Evolutionary conservation across 129 eudicot species (phyloP).

Genomic region (Artemisia argyi): DNA sequence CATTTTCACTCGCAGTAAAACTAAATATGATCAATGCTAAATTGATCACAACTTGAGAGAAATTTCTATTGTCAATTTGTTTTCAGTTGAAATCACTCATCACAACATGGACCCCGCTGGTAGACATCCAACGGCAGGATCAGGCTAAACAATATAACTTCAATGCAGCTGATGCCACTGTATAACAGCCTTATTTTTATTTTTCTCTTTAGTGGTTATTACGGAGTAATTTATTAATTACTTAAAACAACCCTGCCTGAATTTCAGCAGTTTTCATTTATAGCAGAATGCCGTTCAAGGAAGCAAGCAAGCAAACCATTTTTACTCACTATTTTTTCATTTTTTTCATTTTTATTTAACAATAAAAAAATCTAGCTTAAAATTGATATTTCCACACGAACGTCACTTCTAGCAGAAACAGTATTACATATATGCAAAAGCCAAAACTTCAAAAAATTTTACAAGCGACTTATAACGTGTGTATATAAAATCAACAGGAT

Average conservation of each 20-base stretch:
- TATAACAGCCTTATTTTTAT: conserved; percentile 13
- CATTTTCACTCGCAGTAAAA: too few species aligned
- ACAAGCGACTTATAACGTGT: too few species aligned
- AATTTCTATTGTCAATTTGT: too few species aligned
- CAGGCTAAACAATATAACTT: conserved; percentile 16
- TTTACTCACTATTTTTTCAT: neutral
- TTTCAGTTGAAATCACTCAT: neutral
- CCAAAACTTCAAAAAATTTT: neutral
- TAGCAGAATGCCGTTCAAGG: conserved; percentile 58
- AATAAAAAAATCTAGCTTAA: neutral
- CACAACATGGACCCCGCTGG: conserved; percentile 7
- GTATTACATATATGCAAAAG: neutral
- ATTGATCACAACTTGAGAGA: too few species aligned
- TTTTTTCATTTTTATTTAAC: neutral
- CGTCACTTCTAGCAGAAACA: neutral
- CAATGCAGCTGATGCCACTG: conserved; percentile 18
- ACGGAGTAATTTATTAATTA: conserved; percentile 27
- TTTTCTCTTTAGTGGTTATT: conserved; percentile 23
- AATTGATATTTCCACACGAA: conserved; percentile 4
- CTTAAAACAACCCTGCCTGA: conserved; percentile 39
- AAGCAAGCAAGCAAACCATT: conserved; percentile 14
- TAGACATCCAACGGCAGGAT: conserved; percentile 22
- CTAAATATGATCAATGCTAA: too few species aligned
- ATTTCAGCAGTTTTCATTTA: conserved; percentile 46
- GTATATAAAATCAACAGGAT: too few species aligned